Percentiles rank a stretch among this genome's conserved stretches.
phyloP scores from a whole-genome alignment of 2,329 filamentous ascomycete species.

The Cryphonectria naterciae region DNA sequence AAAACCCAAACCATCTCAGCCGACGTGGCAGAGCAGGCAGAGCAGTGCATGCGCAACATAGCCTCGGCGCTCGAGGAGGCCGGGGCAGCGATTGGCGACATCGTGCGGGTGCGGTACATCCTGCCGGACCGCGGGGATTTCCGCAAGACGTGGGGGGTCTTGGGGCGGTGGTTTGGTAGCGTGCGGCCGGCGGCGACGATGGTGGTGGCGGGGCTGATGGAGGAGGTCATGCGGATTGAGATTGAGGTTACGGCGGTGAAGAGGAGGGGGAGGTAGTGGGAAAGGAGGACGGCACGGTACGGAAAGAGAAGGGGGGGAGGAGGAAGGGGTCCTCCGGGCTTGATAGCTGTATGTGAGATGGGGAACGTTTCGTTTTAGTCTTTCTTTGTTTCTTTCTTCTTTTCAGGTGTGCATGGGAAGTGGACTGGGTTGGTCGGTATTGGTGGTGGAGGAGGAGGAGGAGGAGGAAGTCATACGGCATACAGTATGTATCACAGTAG shows the following conservation, averaged over 20 bases:
- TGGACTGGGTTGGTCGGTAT: not conserved
- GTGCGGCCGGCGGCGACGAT: slow-evolving; percentile 59
- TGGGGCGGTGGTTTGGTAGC: slow-evolving; percentile 53
- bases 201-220: slow-evolving; percentile 55
- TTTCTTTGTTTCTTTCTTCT: not conserved
- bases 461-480: not conserved
- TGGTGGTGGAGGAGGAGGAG: not conserved
- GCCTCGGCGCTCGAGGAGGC: slow-evolving; percentile 49
- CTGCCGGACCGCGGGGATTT: slow-evolving; percentile 54
- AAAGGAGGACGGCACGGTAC: not conserved
- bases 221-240: slow-evolving; percentile 50
- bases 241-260: slow-evolving; percentile 41
- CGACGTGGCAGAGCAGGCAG: slow-evolving; percentile 51
- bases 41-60: slow-evolving; percentile 55
- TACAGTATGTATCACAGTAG: not conserved
- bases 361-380: not conserved
- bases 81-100: slow-evolving; percentile 47
- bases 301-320: not conserved
- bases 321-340: not conserved
- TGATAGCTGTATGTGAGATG: not conserved
- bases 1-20: slow-evolving; percentile 48
- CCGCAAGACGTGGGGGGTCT: slow-evolving; percentile 52
- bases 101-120: slow-evolving; percentile 58
- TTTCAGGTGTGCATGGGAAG: too few species aligned
- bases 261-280: not conserved